These are phyloP conservation scores for Alternaria sp. DNA, from an alignment of 2,329 filamentous ascomycete genomes.

Conservation along the genomic window DNA sequence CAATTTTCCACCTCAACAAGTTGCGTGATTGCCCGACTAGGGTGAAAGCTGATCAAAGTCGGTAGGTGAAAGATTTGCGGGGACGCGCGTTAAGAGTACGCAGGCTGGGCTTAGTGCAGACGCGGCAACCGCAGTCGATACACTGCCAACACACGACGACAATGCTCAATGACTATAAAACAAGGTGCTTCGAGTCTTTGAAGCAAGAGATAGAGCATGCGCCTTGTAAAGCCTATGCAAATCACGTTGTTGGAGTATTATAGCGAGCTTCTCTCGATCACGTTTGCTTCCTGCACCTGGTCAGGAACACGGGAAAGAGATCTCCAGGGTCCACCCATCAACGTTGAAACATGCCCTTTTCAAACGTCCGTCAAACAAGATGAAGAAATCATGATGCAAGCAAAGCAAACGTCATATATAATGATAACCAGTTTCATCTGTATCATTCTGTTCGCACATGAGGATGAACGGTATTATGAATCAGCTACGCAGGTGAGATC, in stretches of 20 bases:
- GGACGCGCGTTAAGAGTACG: slow-evolving; percentile 21
- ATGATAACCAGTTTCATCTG: not conserved
- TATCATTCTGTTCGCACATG: not conserved
- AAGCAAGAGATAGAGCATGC: not conserved
- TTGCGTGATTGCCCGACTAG: slow-evolving; percentile 4
- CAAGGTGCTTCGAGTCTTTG: not conserved
- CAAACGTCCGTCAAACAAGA: slow-evolving; percentile 5
- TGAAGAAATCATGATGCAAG: not conserved
- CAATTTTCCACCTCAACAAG: not conserved
- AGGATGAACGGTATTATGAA: not conserved
- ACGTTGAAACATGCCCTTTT: not conserved
- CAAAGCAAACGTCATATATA: slow-evolving; percentile 1
- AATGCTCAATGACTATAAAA: not conserved
- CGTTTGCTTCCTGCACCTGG: not conserved
- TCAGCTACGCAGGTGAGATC: slow-evolving; percentile 2
- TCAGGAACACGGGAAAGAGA: slow-evolving; percentile 8
- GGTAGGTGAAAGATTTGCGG: slow-evolving; percentile 14
- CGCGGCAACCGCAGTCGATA: not conserved
- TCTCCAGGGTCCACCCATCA: slow-evolving; percentile 3
- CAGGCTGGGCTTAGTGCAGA: not conserved
- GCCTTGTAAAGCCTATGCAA: not conserved
- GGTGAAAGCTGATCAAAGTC: slow-evolving; percentile 5
- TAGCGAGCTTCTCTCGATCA: not conserved
- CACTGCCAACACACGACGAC: not conserved
- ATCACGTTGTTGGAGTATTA: not conserved